Percentiles rank a stretch among this genome's conserved stretches.
phyloP scores from a whole-genome alignment of 805 yeast genomes.

The Lachancea quebecensis region DNA sequence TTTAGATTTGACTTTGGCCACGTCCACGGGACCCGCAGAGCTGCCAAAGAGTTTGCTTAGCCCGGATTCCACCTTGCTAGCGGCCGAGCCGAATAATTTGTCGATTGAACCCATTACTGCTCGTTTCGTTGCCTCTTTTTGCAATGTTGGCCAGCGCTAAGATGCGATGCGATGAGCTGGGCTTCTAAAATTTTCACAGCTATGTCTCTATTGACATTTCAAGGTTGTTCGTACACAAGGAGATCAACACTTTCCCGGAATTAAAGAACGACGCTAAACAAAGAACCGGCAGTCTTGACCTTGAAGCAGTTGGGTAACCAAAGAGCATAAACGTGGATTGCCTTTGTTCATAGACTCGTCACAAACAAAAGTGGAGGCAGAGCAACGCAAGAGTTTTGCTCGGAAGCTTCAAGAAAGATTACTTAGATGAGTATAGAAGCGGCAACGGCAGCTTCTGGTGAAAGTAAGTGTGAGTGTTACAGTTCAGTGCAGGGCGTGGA shows the following conservation, averaged over 20 bases:
- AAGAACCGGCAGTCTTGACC: no score
- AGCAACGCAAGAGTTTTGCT: no score
- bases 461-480: not conserved
- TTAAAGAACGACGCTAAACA: no score
- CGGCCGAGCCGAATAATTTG: slow-evolving; percentile 30
- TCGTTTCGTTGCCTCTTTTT: not conserved
- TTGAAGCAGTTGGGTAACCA: no score
- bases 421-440: not conserved
- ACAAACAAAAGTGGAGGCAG: no score
- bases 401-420: not conserved
- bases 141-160: not conserved
- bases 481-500: no score
- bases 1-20: slow-evolving; percentile 13
- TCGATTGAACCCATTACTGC: slow-evolving; percentile 28
- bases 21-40: slow-evolving; percentile 43
- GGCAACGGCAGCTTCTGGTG: not conserved
- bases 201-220: not conserved
- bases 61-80: slow-evolving; percentile 29
- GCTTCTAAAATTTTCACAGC: slow-evolving; percentile 14
- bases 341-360: no score
- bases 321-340: no score
- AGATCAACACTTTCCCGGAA: not conserved
- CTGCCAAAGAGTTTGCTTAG: slow-evolving; percentile 33
- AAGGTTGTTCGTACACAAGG: not conserved
- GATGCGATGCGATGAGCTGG: slow-evolving; percentile 20